Evolutionary conservation across 2,329 filamentous ascomycete species (phyloP), one percentile per base, ranked within the genome.

Genomic region (Fusarium mexicanum): DNA sequence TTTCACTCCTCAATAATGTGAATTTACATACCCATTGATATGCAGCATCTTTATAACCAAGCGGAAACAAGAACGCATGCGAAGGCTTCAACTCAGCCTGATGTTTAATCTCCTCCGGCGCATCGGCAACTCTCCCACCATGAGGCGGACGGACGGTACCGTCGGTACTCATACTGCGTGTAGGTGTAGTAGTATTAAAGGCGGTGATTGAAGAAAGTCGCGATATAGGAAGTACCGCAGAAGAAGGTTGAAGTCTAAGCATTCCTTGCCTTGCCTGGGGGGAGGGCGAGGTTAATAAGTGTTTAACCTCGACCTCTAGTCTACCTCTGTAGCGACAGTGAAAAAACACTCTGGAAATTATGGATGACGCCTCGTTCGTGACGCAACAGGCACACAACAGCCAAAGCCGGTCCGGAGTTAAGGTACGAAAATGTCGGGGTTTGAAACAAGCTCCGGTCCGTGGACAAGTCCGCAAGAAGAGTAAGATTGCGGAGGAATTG

Each of bases 21-120:
- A 6, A 40, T 3, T 58, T 3, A 59, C 91, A 73, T 84, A 94
- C 93, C 94, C 96, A 98, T 87, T 98, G 96, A 76, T 89, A 92
- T 72, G 94, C 94, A 22, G 94, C 96, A 67, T 98, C 95, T 79
- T 95, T 96, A 85, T 98, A 98, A 57, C 95, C 92, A 29, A 98
- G 85, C 5, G 96, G 95, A 76, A 99, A 98, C 82, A 75, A 41
- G 41, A 89, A 91, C 4, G 79, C 79, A 43, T 82, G 80, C 4
- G 78, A 67, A 3, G 79, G 77, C 35, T 78, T 80, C 29, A 74
- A 72, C 50, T 79, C 71, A 46, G 79, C 74, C 61, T 79, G 79
- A 18, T 79, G 77, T 41, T 78, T 79, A 31, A 76, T 73, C 37
- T 73, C 66, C 29, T 79, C 74, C 18, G 67, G 67, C 22, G 71